These are phyloP conservation scores for Arthrinium phaeospermum DNA, from an alignment of 2,329 filamentous ascomycete species.

Conservation along the genomic window DNA sequence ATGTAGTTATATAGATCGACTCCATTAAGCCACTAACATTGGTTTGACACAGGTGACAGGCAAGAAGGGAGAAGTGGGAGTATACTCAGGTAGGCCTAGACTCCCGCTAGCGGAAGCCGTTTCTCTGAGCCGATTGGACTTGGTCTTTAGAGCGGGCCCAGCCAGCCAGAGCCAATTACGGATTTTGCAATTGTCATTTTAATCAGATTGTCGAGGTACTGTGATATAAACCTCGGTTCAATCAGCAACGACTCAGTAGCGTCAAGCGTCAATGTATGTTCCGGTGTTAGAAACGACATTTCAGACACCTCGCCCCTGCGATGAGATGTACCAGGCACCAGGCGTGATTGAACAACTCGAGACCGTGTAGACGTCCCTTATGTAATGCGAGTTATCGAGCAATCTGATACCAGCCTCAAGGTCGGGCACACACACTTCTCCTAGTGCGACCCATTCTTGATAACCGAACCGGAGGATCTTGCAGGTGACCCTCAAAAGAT, in stretches of 20 bases:
- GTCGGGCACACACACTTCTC: not conserved
- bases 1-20: not conserved
- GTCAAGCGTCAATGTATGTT: not conserved
- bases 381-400: not conserved
- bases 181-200: constrained; percentile 2
- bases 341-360: not conserved
- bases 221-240: constrained; percentile 5
- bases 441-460: constrained; percentile 15
- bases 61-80: not conserved
- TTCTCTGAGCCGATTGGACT: not conserved
- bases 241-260: not conserved
- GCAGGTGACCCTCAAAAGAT: constrained; percentile 8
- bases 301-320: not conserved
- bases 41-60: not conserved
- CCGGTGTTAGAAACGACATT: not conserved
- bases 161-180: not conserved
- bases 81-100: not conserved
- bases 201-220: not conserved
- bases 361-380: not conserved
- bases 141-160: not conserved
- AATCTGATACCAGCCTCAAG: constrained; percentile 6
- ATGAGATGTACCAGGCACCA: not conserved
- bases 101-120: constrained; percentile 4
- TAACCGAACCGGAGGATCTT: constrained; percentile 11
- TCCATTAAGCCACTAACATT: not conserved